phyloP scores from a whole-genome alignment of 2,329 filamentous ascomycete species.

The Davidsoniella australis region DNA sequence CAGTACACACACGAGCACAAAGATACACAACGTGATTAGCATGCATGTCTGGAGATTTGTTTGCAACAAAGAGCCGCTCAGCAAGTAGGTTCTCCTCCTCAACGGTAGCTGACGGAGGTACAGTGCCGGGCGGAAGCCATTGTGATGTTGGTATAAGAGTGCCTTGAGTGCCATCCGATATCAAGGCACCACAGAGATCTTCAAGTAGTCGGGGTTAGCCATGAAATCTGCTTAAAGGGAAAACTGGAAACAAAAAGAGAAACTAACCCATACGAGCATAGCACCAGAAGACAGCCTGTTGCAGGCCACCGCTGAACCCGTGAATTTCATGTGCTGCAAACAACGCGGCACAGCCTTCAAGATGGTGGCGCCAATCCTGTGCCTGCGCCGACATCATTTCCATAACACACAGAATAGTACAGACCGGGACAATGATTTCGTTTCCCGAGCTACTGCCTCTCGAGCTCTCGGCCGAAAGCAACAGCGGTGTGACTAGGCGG shows the following conservation, averaged over 20 bases:
- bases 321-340: slow-evolving; percentile 20
- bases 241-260: background rate
- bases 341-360: slow-evolving; percentile 39
- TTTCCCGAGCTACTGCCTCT: slow-evolving; percentile 14
- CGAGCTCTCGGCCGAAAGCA: slow-evolving; percentile 15
- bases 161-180: slow-evolving; percentile 33
- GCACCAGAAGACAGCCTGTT: slow-evolving; percentile 2
- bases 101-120: no score
- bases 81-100: no score
- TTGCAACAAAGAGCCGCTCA: slow-evolving; percentile 17
- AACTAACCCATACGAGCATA: slow-evolving; percentile 13
- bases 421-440: slow-evolving; percentile 21
- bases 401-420: slow-evolving; percentile 24
- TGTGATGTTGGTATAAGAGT: slow-evolving; percentile 28
- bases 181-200: slow-evolving; percentile 21
- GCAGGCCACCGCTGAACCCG: background rate
- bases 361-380: slow-evolving; percentile 35
- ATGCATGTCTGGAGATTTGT: slow-evolving; percentile 32
- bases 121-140: slow-evolving; percentile 6
- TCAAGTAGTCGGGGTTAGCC: slow-evolving; percentile 19
- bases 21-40: slow-evolving; percentile 44
- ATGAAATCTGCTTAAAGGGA: slow-evolving; percentile 28
- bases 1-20: slow-evolving; percentile 32
- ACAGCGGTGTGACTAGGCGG: slow-evolving; percentile 22
- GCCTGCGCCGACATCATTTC: slow-evolving; percentile 27